Base-by-base conservation (phyloP, 2,329 filamentous ascomycete genomes). In the Colletotrichum nymphaeae region DNA sequence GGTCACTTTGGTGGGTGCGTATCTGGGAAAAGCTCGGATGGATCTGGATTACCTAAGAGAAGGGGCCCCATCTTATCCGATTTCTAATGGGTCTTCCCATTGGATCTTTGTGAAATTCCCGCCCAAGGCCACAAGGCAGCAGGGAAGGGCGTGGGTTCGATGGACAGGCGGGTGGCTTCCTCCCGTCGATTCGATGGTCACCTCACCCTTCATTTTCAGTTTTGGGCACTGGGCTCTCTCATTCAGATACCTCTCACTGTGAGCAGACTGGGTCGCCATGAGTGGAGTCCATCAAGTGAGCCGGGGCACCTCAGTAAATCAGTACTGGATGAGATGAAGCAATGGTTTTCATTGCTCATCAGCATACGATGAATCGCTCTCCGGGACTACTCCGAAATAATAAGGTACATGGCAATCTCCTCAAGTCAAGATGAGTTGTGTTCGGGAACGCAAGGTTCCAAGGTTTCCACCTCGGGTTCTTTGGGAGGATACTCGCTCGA, bases 11-110 rank as follows among this genome's bases (percentile, higher is more conserved):
- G 46, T 7, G 56, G 57, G 63, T 63, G 69, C 52, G 58, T 22
- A 63, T 62, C 64, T 68, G 37, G 42, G 52, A 42, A 7, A 30
- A 30, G 30, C 49, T 57, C 64, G 55, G 64, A 63, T 72, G 49
- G 64, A 72, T 72, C 69, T 63, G 37, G 69, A 62, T 68, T 68
- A 68, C 37, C 11, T 68, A 72, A 72, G 57, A 32, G 14, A 11
- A 8, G 19, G 9, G n/a, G 11, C 24, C 24, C 56, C 62, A 60
- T 53, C 63, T 35, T 42, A 42, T 59, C 67, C 42, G 63, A 53
- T 70, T 58, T 70, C 57, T 49, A 30, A 30, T 35, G 32, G 32
- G 11, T 70, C 67, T 70, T 55, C 55, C 57, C 37, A 30, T 22
- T 35, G 32, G 32, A 35, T 66, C 67, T 70, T 55, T 63, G 37